Evolutionary conservation across 2,329 filamentous ascomycete genomes (phyloP).

Genomic region (Chrysoporthe puriensis): DNA sequence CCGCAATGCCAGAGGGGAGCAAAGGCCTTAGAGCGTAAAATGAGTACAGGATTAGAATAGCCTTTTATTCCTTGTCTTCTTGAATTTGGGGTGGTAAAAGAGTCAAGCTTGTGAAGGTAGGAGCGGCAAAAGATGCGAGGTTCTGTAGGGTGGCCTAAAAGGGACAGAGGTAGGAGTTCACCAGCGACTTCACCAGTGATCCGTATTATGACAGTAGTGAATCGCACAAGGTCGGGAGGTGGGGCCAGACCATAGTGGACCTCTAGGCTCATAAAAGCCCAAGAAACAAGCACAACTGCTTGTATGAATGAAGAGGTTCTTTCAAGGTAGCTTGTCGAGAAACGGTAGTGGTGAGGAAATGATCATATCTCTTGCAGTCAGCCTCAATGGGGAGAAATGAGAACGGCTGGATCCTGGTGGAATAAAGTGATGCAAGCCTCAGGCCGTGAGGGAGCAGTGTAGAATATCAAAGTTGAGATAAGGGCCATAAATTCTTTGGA

Average conservation of each 20-base stretch:
- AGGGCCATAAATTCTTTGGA: not conserved
- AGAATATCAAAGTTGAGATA: not conserved
- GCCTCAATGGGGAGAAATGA: not conserved
- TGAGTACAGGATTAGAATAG: no score
- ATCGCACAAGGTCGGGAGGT: not conserved
- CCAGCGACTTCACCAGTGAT: not conserved
- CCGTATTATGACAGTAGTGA: not conserved
- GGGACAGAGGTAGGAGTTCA: not conserved
- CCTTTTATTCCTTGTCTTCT: no score
- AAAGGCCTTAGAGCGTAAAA: no score
- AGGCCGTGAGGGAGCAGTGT: not conserved
- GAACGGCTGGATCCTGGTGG: not conserved
- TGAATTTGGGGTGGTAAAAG: not conserved
- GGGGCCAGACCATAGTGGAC: not conserved
- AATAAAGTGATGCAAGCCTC: not conserved
- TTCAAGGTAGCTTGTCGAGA: not conserved
- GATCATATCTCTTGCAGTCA: not conserved
- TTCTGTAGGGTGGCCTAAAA: not conserved
- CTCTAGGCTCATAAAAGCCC: not conserved
- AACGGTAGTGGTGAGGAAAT: not conserved
- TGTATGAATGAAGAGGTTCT: not conserved
- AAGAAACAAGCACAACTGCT: not conserved
- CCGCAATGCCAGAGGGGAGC: no score
- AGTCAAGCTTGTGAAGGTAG: not conserved
- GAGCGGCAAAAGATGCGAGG: not conserved